phyloP scores from a whole-genome alignment of 306 rosid genomes.

The Aeschynomene evenia region DNA sequence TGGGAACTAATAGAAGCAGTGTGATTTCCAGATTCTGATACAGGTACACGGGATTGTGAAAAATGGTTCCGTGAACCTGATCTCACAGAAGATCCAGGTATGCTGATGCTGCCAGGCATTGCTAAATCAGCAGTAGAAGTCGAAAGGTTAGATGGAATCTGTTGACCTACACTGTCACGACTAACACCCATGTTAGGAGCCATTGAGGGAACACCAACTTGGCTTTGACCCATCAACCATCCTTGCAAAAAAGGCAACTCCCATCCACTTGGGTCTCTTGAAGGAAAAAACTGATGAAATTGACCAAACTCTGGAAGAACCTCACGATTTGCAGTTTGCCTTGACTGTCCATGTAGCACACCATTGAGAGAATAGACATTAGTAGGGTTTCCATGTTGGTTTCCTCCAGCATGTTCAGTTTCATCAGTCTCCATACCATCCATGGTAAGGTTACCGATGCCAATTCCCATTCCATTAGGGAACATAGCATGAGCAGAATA shows the following conservation, averaged over 20 bases:
- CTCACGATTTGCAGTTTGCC: constrained; percentile 44
- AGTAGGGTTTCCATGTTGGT: constrained; percentile 38
- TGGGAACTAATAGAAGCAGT: constrained; percentile 39
- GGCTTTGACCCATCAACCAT: constrained; percentile 90
- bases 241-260: constrained; percentile 94
- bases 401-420: constrained; percentile 37
- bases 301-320: constrained; percentile 38
- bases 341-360: constrained; percentile 34
- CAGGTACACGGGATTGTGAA: constrained; percentile 55
- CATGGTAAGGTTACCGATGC: constrained; percentile 32
- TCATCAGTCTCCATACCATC: constrained; percentile 55
- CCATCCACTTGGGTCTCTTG: constrained; percentile 68
- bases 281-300: constrained; percentile 49
- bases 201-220: constrained; percentile 62
- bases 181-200: constrained; percentile 48
- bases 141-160: constrained; percentile 27
- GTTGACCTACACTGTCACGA: constrained; percentile 37
- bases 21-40: constrained; percentile 55
- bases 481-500: constrained; percentile 30
- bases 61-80: constrained; percentile 58
- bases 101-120: constrained; percentile 48
- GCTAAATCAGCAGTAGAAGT: constrained; percentile 35
- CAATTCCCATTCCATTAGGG: constrained; percentile 45
- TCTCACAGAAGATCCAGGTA: constrained; percentile 63
- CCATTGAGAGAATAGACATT: constrained; percentile 41